A percentile compares a stretch with the other conserved stretches of the same genome.
Conservation (phyloP, 2,329 filamentous ascomycete species). For the Monosporascus sp. region DNA sequence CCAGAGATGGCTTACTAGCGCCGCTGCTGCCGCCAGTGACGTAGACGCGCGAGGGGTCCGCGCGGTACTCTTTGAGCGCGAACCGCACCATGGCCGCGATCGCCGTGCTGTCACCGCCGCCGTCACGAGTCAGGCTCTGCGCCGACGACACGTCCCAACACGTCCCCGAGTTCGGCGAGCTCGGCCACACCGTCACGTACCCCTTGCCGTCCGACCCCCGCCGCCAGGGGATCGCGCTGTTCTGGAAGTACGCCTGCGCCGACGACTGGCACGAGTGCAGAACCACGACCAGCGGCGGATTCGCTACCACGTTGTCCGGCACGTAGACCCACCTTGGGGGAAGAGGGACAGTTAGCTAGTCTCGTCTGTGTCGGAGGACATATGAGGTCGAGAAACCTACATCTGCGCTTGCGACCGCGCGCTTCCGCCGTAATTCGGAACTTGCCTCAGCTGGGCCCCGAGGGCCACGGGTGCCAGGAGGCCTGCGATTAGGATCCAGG, state of each 20-base stretch:
- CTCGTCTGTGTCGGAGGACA: not conserved
- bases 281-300: conserved; percentile 30
- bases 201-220: conserved; percentile 29
- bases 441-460: conserved; percentile 28
- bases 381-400: conserved; percentile 12
- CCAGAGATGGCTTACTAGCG: conserved; percentile 11
- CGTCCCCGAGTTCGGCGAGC: conserved; percentile 39
- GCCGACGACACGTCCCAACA: conserved; percentile 56
- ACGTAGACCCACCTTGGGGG: conserved; percentile 28
- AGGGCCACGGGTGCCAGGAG: conserved; percentile 16
- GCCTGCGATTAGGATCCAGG: conserved; percentile 15
- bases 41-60: conserved; percentile 25
- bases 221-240: conserved; percentile 31
- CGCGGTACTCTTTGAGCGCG: conserved; percentile 26
- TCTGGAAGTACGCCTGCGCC: conserved; percentile 31
- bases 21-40: conserved; percentile 32
- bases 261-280: conserved; percentile 34
- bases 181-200: conserved; percentile 45
- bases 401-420: conserved; percentile 31
- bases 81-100: conserved; percentile 34
- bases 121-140: conserved; percentile 28
- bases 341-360: conserved; percentile 1
- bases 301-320: conserved; percentile 29
- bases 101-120: conserved; percentile 31
- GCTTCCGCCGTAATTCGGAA: conserved; percentile 30